phyloP scores from a whole-genome alignment of 169 alveolate species.

The Miamiensis avidus region DNA sequence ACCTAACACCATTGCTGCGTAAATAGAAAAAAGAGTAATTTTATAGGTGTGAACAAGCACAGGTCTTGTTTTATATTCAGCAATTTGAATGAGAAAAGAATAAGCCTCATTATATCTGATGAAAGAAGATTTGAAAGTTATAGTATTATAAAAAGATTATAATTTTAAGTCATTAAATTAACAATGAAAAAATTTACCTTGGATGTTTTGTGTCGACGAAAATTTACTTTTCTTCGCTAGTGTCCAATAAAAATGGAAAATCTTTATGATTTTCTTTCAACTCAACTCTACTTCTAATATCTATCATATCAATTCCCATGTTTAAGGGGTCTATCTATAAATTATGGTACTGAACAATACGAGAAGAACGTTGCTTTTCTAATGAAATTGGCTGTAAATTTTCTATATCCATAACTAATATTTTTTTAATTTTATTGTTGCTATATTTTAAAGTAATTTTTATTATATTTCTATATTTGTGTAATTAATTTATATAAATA shows the following conservation, averaged over 20 bases:
- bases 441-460: no score
- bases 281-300: no score
- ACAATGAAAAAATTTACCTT: background rate
- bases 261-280: background rate
- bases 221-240: background rate
- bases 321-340: no score
- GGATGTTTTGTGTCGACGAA: background rate
- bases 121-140: background rate
- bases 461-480: no score
- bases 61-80: conserved; percentile 13
- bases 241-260: background rate
- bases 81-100: conserved; percentile 17
- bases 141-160: no score
- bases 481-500: no score
- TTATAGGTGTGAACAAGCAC: conserved; percentile 11
- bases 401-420: no score
- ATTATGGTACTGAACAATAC: no score
- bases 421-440: no score
- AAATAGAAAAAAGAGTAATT: conserved; percentile 12
- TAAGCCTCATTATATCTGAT: conserved; percentile 17
- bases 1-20: conserved; percentile 9
- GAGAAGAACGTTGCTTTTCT: no score
- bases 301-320: no score
- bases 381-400: no score
- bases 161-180: background rate